These are phyloP conservation scores for Scenedesmus sp. DNA, from an alignment of 163 green algal species.

Conservation along the genomic window DNA sequence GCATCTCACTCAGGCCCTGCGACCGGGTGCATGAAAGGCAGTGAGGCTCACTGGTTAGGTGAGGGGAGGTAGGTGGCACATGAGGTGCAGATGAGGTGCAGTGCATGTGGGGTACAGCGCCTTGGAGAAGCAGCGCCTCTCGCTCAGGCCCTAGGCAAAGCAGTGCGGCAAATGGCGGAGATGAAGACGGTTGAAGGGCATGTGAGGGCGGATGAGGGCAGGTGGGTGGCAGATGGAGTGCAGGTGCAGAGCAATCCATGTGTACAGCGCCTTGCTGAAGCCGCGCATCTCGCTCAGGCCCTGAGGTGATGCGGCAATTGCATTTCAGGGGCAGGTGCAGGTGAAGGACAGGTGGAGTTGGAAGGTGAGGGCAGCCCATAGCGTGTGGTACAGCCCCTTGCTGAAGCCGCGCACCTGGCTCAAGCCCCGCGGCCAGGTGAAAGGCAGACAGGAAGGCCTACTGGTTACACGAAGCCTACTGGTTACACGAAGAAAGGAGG, in stretches of 20 bases:
- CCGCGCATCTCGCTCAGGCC: slow-evolving; percentile 81
- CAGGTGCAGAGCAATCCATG: no score
- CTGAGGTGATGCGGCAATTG: neutral
- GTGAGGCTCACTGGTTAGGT: neutral
- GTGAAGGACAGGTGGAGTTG: no score
- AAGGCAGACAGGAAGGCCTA: neutral
- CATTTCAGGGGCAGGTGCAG: no score
- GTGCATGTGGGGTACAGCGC: slow-evolving; percentile 61
- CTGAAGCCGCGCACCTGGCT: no score
- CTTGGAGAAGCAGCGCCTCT: slow-evolving; percentile 77
- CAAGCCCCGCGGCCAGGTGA: neutral
- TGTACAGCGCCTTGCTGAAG: slow-evolving; percentile 70
- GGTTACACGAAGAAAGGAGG: neutral
- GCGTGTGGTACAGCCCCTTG: no score
- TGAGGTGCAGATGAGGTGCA: no score
- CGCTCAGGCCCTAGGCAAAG: slow-evolving; percentile 65
- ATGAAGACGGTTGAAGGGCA: no score
- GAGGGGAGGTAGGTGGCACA: neutral
- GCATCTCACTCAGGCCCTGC: slow-evolving; percentile 82
- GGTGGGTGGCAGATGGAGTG: no score
- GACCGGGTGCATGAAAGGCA: slow-evolving; percentile 1
- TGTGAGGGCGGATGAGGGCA: no score
- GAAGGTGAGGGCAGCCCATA: no score
- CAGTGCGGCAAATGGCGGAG: no score
- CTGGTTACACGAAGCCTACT: neutral